Evolutionary conservation across 495 filamentous ascomycete genomes (phyloP), one percentile per base, ranked within the genome.

Genomic region (Trypethelium eluteriae): DNA sequence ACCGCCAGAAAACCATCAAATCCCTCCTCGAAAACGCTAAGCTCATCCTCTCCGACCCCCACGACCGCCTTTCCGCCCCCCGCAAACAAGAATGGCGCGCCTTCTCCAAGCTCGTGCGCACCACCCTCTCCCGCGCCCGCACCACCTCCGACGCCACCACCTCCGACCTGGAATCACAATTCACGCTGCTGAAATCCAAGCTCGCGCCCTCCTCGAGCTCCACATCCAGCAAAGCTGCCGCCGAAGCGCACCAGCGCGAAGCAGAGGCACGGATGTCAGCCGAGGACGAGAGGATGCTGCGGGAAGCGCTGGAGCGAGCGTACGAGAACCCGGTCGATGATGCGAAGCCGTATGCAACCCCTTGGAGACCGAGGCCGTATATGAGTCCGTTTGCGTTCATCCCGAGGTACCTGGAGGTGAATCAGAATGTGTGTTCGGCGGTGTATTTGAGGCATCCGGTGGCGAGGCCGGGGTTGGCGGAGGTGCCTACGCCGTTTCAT

Each of bases 371-470:
- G n/a, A 81, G 92, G 49, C 81, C 86, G 62, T 98, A 84, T 80
- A 93, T 98, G 89, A 80, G 83, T 25, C 85, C 92, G 2, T 98
- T 98, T 76, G 92, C 92, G 14, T 96, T 96, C 76, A 91, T 98
- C 67, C 94, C 94, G 32, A 82, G 89, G 66, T 98, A 96, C 78
- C 83, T 98, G 66, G 94, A 98, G 80, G 94, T 98, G 72, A 96
- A 97, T 81, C 93, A 93, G 74, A 92, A 89, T 71, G 89, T 96
- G 71, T 98, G 94, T 79, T 85, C 92, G 16, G 94, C 94, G 25
- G 93, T 98, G 49, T 98, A 98, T 78, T 78, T 98, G 68, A 84
- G 94, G 68, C 92, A 98, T 80, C 95, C 94, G 2, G 95, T 97
- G 61, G 95, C 90, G n/a, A 81, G 91, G 32, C 88, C 89, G 10